These are phyloP conservation scores for Saturnispora silvae DNA, from an alignment of 805 yeast genomes.

Conservation along the genomic window DNA sequence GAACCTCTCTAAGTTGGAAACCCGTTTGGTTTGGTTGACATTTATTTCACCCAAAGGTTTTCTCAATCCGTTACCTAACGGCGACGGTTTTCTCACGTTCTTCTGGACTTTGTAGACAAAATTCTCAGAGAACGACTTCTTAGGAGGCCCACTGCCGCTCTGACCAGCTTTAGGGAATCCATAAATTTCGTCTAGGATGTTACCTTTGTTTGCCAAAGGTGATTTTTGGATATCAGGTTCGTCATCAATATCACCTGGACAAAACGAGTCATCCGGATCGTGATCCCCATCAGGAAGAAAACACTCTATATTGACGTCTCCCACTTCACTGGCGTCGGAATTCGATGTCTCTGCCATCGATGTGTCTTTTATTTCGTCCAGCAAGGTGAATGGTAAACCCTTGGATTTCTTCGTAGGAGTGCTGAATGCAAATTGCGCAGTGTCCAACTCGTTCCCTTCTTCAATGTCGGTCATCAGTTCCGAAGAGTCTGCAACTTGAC, in stretches of 20 bases:
- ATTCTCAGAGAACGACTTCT: conserved; percentile 7
- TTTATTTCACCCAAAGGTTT: conserved; percentile 4
- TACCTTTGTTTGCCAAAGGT: conserved; percentile 6
- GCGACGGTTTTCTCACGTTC: conserved; percentile 8
- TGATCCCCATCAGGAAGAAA: conserved; percentile 4
- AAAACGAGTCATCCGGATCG: neutral
- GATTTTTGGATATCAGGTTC: neutral
- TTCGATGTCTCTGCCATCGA: conserved; percentile 6
- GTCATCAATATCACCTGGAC: too few relatives aligned
- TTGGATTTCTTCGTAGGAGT: conserved; percentile 5
- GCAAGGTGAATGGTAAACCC: neutral
- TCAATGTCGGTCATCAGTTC: conserved; percentile 9
- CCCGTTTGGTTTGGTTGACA: neutral
- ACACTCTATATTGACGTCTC: conserved; percentile 12
- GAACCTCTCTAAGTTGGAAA: neutral
- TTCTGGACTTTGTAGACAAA: conserved; percentile 4
- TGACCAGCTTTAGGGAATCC: conserved; percentile 9
- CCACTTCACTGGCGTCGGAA: conserved; percentile 22
- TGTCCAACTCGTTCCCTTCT: conserved; percentile 1
- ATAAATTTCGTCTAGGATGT: conserved; percentile 12
- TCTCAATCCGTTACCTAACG: conserved; percentile 5
- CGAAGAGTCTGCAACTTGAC: conserved; percentile 4
- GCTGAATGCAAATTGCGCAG: conserved; percentile 2
- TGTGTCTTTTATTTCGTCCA: conserved; percentile 5
- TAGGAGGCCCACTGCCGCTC: neutral